phyloP scores from a whole-genome alignment of 2,329 filamentous ascomycete species.

The Neonectria magnoliae region DNA sequence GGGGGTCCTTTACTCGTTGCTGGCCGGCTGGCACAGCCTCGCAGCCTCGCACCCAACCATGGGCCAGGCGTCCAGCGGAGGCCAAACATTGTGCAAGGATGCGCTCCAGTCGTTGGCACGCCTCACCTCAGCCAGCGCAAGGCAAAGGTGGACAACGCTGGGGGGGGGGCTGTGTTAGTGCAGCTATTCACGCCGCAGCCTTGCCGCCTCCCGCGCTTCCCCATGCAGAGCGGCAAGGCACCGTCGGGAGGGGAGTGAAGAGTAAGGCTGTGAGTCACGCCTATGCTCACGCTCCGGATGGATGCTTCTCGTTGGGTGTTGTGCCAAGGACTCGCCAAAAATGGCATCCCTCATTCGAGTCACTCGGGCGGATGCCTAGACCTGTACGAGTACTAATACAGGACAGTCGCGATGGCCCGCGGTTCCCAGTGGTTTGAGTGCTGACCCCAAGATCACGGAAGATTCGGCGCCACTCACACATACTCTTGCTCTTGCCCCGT shows the following conservation, averaged over 20 bases:
- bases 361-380: constrained; percentile 39
- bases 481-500: constrained; percentile 9
- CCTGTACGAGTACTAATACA: constrained; percentile 40
- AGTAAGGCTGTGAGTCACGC: constrained; percentile 39
- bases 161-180: constrained; percentile 22
- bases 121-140: constrained; percentile 10
- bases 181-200: constrained; percentile 39
- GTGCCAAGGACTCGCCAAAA: constrained; percentile 29
- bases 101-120: constrained; percentile 27
- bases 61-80: constrained; percentile 33
- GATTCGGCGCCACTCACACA: constrained; percentile 36
- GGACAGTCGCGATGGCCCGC: constrained; percentile 19
- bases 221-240: constrained; percentile 35
- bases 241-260: constrained; percentile 22
- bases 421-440: neutral
- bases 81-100: constrained; percentile 14
- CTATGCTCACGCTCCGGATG: constrained; percentile 11
- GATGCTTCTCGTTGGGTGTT: constrained; percentile 17
- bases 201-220: constrained; percentile 27
- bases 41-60: constrained; percentile 27
- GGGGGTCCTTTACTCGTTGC: constrained; percentile 17
- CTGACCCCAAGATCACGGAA: constrained; percentile 24
- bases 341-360: constrained; percentile 35
- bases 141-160: constrained; percentile 10
- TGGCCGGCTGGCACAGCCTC: constrained; percentile 31